These are phyloP conservation scores for Colletotrichum sp. DNA, from an alignment of 2,329 filamentous ascomycete genomes.

Conservation along the genomic window DNA sequence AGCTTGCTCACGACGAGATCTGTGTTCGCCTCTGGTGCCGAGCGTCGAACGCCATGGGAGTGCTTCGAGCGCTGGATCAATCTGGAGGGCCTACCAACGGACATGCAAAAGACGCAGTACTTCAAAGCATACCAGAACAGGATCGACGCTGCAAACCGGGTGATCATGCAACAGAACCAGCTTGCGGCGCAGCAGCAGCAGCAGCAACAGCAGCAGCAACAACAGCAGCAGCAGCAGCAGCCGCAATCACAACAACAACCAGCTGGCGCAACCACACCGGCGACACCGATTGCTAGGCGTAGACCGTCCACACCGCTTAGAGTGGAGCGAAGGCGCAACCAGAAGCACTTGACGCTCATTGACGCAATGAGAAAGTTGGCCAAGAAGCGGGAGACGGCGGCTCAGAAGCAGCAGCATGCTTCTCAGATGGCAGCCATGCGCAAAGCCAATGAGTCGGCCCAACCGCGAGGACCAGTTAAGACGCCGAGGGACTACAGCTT, in stretches of 20 bases:
- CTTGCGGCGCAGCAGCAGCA: slow-evolving; percentile 49
- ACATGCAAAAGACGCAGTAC: slow-evolving; percentile 95
- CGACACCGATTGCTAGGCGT: slow-evolving; percentile 60
- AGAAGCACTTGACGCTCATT: slow-evolving; percentile 86
- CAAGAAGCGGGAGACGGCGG: slow-evolving; percentile 86
- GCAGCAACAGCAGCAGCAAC: slow-evolving; percentile 53
- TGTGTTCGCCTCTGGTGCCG: slow-evolving; percentile 81
- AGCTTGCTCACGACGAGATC: slow-evolving; percentile 78
- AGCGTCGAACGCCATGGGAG: slow-evolving; percentile 95
- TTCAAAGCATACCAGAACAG: slow-evolving; percentile 76
- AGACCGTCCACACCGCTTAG: slow-evolving; percentile 80
- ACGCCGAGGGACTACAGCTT: slow-evolving; percentile 92
- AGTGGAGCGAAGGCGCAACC: slow-evolving; percentile 85
- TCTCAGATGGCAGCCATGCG: slow-evolving; percentile 78
- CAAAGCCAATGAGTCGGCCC: slow-evolving; percentile 73
- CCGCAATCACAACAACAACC: slow-evolving; percentile 57
- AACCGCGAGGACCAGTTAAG: slow-evolving; percentile 59
- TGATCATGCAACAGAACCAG: slow-evolving; percentile 59
- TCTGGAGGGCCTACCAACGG: slow-evolving; percentile 85
- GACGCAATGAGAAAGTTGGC: slow-evolving; percentile 95
- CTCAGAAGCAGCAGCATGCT: slow-evolving; percentile 87
- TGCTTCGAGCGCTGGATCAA: slow-evolving; percentile 98
- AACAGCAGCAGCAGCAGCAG: slow-evolving; percentile 45
- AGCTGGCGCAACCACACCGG: slow-evolving; percentile 40
- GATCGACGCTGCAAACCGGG: slow-evolving; percentile 64